Conservation (phyloP, 192 early-diverging fungal genomes). For the Pilaira anomala region DNA sequence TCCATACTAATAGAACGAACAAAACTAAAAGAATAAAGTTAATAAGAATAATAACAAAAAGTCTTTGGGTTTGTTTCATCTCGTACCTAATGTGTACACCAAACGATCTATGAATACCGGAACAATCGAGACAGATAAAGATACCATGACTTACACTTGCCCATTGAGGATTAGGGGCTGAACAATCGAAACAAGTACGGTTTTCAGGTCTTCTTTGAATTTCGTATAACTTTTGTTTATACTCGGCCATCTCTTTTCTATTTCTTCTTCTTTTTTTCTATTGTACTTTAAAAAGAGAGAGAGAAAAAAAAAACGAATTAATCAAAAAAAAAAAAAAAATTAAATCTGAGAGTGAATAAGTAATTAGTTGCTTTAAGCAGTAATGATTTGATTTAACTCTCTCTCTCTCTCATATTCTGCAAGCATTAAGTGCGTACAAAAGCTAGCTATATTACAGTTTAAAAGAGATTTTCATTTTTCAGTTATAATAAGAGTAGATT, state of each 20-base stretch:
- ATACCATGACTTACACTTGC: conserved; percentile 90
- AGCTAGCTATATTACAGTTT: too few species aligned
- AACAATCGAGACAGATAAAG: conserved; percentile 95
- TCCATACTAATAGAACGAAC: conserved; percentile 99
- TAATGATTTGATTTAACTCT: too few species aligned
- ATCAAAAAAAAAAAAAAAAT: too few species aligned
- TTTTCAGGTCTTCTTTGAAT: conserved; percentile 56
- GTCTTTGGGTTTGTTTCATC: neutral
- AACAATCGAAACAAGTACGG: conserved; percentile 86
- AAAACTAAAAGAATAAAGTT: conserved; percentile 57
- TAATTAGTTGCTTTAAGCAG: too few species aligned
- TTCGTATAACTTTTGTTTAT: conserved; percentile 60
- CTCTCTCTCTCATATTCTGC: too few species aligned
- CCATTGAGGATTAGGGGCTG: conserved; percentile 83
- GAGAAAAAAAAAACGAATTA: too few species aligned
- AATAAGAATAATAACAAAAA: neutral
- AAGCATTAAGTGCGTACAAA: too few species aligned
- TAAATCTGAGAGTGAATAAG: too few species aligned
- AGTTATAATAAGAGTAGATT: too few species aligned
- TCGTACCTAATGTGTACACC: conserved; percentile 69
- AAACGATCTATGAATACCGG: conserved; percentile 83
- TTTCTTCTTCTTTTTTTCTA: too few species aligned
- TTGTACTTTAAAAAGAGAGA: too few species aligned
- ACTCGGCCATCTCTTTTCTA: conserved; percentile 39
- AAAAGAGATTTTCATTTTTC: too few species aligned